Conservation (phyloP, 169 alveolate genomes). For the Perkinsus chesapeaki region DNA sequence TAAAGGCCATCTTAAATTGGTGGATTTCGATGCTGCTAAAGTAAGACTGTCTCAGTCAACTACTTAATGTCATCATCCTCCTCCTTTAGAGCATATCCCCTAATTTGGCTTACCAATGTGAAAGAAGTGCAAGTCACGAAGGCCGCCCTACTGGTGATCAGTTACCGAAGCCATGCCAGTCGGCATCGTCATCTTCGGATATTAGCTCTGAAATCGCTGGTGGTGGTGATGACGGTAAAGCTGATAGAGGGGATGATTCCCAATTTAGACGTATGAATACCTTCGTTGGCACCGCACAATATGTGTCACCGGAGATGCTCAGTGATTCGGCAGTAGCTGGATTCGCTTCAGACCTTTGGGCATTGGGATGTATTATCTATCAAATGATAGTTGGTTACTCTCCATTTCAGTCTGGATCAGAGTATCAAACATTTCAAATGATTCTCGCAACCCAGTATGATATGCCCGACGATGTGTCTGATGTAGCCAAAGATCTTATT, state of each 20-base stretch:
- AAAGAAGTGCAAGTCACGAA: neutral
- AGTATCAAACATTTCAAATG: slow-evolving; percentile 26
- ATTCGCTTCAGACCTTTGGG: slow-evolving; percentile 55
- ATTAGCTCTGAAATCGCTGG: too few species aligned
- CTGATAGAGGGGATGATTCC: neutral
- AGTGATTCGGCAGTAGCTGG: slow-evolving; percentile 37
- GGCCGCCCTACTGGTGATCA: neutral
- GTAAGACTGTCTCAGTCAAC: neutral
- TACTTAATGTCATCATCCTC: neutral
- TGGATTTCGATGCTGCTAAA: slow-evolving; percentile 46
- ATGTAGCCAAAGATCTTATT: neutral
- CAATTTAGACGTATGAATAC: slow-evolving; percentile 16
- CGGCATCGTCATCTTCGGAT: too few species aligned
- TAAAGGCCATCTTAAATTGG: slow-evolving; percentile 54
- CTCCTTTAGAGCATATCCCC: neutral
- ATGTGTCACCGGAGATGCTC: slow-evolving; percentile 58
- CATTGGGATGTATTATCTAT: slow-evolving; percentile 59
- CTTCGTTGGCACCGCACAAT: slow-evolving; percentile 58
- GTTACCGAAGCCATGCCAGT: neutral
- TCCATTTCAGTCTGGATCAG: slow-evolving; percentile 50
- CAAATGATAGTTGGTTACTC: slow-evolving; percentile 56
- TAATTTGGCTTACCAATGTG: neutral
- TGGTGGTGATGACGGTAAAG: too few species aligned
- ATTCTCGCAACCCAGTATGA: slow-evolving; percentile 13
- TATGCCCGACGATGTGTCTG: neutral